A percentile compares a stretch with the other conserved stretches of the same genome.
phyloP scores from a whole-genome alignment of 2,329 filamentous ascomycete genomes.

The Cordyceps pruinosa region DNA sequence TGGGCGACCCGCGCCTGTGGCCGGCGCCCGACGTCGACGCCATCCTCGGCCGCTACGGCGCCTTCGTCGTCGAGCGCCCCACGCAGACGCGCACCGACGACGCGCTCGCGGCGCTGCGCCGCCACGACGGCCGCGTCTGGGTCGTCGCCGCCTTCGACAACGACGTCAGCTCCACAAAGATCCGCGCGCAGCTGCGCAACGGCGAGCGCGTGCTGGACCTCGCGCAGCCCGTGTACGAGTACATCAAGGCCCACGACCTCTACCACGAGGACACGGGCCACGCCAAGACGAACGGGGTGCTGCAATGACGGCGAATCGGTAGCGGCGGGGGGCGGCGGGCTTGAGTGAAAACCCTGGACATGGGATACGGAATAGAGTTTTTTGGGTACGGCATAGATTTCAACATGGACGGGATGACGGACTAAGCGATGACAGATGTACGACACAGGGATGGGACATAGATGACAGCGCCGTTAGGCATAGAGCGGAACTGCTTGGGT shows the following conservation, averaged over 20 bases:
- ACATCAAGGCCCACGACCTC: constrained; percentile 57
- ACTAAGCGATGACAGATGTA: neutral
- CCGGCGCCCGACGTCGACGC: constrained; percentile 72
- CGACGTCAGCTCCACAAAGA: constrained; percentile 71
- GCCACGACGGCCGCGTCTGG: constrained; percentile 73
- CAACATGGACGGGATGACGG: neutral
- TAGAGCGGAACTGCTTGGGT: neutral
- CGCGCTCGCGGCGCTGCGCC: constrained; percentile 65
- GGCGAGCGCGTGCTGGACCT: constrained; percentile 71
- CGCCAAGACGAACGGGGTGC: constrained; percentile 5
- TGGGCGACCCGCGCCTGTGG: constrained; percentile 68
- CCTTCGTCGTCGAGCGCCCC: constrained; percentile 72
- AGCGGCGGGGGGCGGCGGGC: neutral
- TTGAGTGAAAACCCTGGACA: too few relatives aligned
- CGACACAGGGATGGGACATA: neutral
- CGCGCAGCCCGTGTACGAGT: constrained; percentile 63
- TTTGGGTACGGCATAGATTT: neutral
- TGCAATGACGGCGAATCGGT: constrained; percentile 6
- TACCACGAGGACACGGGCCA: constrained; percentile 35
- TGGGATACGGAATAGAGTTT: neutral
- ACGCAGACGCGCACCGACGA: constrained; percentile 74
- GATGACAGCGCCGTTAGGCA: neutral
- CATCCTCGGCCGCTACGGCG: constrained; percentile 71
- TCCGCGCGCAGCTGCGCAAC: constrained; percentile 67
- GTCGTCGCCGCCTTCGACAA: constrained; percentile 83